phyloP scores from a whole-genome alignment of 441 rosid species.

The Mallotus repandus region DNA sequence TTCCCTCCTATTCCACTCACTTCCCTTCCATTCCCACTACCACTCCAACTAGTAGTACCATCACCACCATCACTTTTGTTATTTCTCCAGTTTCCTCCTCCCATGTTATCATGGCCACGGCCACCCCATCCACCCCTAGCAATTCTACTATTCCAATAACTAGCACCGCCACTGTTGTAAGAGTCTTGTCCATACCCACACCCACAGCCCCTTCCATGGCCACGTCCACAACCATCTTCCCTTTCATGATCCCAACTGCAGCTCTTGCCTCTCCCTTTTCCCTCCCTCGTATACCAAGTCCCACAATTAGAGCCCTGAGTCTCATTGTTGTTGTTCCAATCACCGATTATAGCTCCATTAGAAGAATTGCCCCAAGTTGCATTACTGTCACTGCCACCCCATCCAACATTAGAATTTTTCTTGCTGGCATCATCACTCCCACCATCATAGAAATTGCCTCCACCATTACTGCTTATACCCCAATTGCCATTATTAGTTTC shows the following conservation, averaged over 20 bases:
- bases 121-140: constrained; percentile 9
- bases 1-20: constrained; percentile 8
- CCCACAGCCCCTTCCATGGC: neutral
- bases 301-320: neutral
- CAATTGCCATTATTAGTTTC: neutral
- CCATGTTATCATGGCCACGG: neutral
- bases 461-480: neutral
- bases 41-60: neutral
- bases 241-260: neutral
- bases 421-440: neutral
- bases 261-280: neutral
- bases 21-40: constrained; percentile 21
- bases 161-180: neutral
- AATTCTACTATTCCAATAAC: neutral
- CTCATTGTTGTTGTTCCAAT: too few species aligned
- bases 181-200: neutral
- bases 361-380: neutral
- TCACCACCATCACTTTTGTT: neutral
- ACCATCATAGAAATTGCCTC: neutral
- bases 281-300: neutral
- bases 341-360: constrained; percentile 22
- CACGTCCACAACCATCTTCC: neutral
- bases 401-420: neutral
- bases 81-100: neutral
- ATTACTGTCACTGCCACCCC: constrained; percentile 21